phyloP scores from a whole-genome alignment of 495 filamentous ascomycete genomes.

The Aspergillus bridgeri region DNA sequence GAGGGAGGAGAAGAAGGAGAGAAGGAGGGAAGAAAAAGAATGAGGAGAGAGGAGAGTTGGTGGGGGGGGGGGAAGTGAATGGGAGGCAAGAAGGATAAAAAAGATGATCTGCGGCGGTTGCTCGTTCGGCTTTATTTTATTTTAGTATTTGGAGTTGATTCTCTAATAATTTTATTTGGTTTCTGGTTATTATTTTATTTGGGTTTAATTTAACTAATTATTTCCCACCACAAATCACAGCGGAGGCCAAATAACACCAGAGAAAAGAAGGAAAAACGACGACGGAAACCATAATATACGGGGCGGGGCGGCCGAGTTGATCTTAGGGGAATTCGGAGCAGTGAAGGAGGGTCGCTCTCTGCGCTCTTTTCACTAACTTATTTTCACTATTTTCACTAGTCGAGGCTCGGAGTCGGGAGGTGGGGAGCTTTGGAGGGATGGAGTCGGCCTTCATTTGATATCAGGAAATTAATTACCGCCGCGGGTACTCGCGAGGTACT shows the following conservation, averaged over 20 bases:
- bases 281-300: constrained; percentile 6
- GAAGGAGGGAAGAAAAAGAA: constrained; percentile 4
- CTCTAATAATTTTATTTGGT: constrained; percentile 1
- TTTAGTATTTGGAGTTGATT: constrained; percentile 1
- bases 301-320: constrained; percentile 10
- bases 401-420: constrained; percentile 26
- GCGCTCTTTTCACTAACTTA: no score
- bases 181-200: neutral
- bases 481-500: neutral
- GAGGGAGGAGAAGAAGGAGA: constrained; percentile 5
- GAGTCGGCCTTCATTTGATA: neutral
- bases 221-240: neutral
- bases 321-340: constrained; percentile 8
- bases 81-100: constrained; percentile 8
- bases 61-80: constrained; percentile 1
- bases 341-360: no score
- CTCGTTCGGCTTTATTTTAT: neutral
- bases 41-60: constrained; percentile 5
- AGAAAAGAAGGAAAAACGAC: constrained; percentile 5
- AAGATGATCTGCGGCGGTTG: constrained; percentile 12
- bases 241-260: neutral
- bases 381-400: constrained; percentile 10
- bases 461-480: neutral
- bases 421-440: constrained; percentile 17
- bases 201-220: neutral